Evolutionary conservation across 345 rosid genomes (phyloP).

Genomic region (Punica granatum): DNA sequence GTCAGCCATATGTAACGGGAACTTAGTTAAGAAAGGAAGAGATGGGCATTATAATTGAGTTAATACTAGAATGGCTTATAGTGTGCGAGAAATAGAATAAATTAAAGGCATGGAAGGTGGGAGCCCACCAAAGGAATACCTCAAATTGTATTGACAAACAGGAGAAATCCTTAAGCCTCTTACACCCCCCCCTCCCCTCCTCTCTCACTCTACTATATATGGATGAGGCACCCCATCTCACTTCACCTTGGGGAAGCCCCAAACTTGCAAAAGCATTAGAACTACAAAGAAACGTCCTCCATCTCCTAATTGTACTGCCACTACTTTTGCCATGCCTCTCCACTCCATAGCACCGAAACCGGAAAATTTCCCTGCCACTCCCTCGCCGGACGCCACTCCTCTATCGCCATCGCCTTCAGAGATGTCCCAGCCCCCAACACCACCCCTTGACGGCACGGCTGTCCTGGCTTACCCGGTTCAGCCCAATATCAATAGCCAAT

Average conservation of each 20-base stretch:
- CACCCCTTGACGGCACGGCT: constrained; percentile 16
- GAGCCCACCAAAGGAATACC: constrained; percentile 30
- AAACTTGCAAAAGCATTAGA: background rate
- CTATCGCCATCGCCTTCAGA: background rate
- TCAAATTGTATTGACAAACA: constrained; percentile 12
- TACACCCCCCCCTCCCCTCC: too few relatives aligned
- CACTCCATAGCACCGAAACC: constrained; percentile 48
- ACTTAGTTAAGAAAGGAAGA: too few relatives aligned
- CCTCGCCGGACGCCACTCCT: constrained; percentile 19
- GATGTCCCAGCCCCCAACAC: constrained; percentile 1
- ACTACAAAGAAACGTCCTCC: too few relatives aligned
- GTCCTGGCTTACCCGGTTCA: constrained; percentile 39
- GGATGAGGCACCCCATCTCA: constrained; percentile 29
- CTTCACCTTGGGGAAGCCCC: constrained; percentile 37
- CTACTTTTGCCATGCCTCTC: constrained; percentile 36
- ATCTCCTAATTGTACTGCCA: too few relatives aligned
- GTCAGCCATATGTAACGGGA: too few relatives aligned
- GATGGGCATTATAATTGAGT: background rate
- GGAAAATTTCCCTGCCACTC: constrained; percentile 15
- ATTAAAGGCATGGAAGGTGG: constrained; percentile 25
- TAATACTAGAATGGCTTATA: background rate
- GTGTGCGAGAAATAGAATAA: constrained; percentile 33
- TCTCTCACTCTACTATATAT: constrained; percentile 45
- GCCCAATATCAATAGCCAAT: constrained; percentile 37
- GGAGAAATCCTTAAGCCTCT: constrained; percentile 19